Conservation (phyloP, 2,329 filamentous ascomycete species). For the Pezicula neosporulosa region DNA sequence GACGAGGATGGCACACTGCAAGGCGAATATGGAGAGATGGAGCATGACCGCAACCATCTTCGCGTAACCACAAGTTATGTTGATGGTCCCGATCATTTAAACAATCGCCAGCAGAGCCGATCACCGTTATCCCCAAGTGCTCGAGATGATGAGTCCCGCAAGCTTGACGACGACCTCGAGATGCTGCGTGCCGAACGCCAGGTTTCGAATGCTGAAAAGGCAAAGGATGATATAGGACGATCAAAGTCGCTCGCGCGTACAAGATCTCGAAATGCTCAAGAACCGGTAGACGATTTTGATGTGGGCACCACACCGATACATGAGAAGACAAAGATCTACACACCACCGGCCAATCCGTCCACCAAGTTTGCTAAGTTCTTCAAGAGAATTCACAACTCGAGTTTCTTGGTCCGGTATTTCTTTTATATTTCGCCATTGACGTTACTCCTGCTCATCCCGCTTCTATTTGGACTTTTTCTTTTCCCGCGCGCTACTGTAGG, state of each 20-base stretch:
- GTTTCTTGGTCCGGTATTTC: constrained; percentile 65
- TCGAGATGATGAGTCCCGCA: constrained; percentile 58
- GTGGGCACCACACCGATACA: constrained; percentile 61
- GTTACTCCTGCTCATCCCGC: constrained; percentile 61
- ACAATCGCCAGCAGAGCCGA: constrained; percentile 13
- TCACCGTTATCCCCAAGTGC: constrained; percentile 45
- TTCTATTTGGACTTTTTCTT: constrained; percentile 60
- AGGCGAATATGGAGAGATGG: constrained; percentile 17
- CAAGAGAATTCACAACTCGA: constrained; percentile 62
- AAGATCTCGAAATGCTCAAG: constrained; percentile 48
- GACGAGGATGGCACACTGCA: constrained; percentile 29
- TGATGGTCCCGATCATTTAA: constrained; percentile 22
- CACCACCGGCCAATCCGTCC: constrained; percentile 58
- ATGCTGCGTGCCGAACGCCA: constrained; percentile 63
- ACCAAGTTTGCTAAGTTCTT: constrained; percentile 61
- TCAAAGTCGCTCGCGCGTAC: constrained; percentile 33
- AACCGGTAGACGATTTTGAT: constrained; percentile 55
- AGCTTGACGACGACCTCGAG: constrained; percentile 63
- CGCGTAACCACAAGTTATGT: constrained; percentile 42
- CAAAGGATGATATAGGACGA: constrained; percentile 28
- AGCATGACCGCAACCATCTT: constrained; percentile 37
- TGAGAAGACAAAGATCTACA: constrained; percentile 62
- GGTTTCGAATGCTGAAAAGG: constrained; percentile 29
- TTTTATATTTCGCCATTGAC: constrained; percentile 67
- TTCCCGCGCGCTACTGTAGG: constrained; percentile 62